Evolutionary conservation across 306 rosid species (phyloP), one percentile per base, ranked within the genome.

Genomic region (Canavalia gladiata): DNA sequence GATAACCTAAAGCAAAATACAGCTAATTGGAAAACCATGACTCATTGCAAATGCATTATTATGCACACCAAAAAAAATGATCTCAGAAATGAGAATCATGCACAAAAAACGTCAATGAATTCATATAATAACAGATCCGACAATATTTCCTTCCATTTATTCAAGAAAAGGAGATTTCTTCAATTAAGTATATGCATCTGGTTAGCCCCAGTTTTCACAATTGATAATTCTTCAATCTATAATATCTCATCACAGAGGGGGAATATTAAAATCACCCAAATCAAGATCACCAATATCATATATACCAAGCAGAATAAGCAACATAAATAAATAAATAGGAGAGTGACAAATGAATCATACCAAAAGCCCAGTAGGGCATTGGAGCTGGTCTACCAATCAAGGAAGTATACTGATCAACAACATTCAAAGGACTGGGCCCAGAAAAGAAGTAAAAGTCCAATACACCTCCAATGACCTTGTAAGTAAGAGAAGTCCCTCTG

Each of bases 281-380:
- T 74, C 34, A 81, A 4, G 1, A 51, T 74, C 75, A 69, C 2
- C 11, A 2, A 66, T 7, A 47, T 50, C 29, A 63, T 28, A 57
- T 66, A 69, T 6, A 60, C 9, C 29, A 29, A 37, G 5, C 30
- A 80, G 4, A 80, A 58, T 35, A 52, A 1, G 28, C 45, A 56
- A 46, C 5, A 51, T 6, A 5, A 28, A 25, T 2, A 37, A 37
- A 37, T 18, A 18, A 74, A 33, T 2, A 63, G 9, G 1, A 43
- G 69, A 64, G 74, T 29, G 73, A 77, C 6, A 56, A 74, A 7
- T 5, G 63, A 71, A 67, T 56, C 88, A 55, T 90, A 95, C 99
- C 99, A 1, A 95, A 85, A 75, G 98, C 87, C 99, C 99, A 95
- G 87, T 95, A 95, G 66, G 99, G 99, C 99, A 95, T 95, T 39